Evolutionary conservation across 2,329 filamentous ascomycete genomes (phyloP), one percentile per base, ranked within the genome.

Genomic region (Botrytis cinerea): DNA sequence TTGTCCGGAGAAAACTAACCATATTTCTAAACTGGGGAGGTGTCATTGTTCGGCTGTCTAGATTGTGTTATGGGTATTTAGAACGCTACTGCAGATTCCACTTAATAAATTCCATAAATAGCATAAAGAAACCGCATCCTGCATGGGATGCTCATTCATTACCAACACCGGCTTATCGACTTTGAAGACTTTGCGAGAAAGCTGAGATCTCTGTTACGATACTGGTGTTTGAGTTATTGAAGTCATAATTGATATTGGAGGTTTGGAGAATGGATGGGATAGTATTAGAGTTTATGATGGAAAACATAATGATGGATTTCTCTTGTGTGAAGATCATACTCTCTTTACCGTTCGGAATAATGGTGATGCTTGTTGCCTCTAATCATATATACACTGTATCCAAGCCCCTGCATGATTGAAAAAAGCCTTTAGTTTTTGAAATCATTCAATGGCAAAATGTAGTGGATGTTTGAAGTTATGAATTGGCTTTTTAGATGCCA

Each of bases 121-220:
- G 4, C 1, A 14, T 6, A 2, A 2, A 14, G n/a, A 9, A 9
- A 28, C 1, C 1, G 0, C 1, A 28, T 54, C 2, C 7, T 28
- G 0, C 12, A 8, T 2, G 14, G 3, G 0, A 18, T 57, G 9
- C 2, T 18, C 1, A 14, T 57, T 6, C n/a, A 16, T 57, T 2
- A 6, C 18, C 3, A 57, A 57, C 14, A 28, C 1, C 0, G 3
- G n/a, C 6, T 32, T 32, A 2, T 32, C 0, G 3, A 57, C 0
- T 18, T 57, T 57, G 5, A 12, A 54, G 48, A 54, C n/a, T 16
- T 54, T 7, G 43, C 1, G 7, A 32, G 51, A 57, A 28, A 4
- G 14, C 6, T 57, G n/a, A 45, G 2, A 18, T 18, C n/a, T 6
- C n/a, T 8, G 8, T 57, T 7, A 57, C 9, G 2, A 18, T 57